A percentile compares a stretch with the other conserved stretches of the same genome.
phyloP scores from a whole-genome alignment of 2,329 filamentous ascomycete genomes.

The Tolypocladium album region DNA sequence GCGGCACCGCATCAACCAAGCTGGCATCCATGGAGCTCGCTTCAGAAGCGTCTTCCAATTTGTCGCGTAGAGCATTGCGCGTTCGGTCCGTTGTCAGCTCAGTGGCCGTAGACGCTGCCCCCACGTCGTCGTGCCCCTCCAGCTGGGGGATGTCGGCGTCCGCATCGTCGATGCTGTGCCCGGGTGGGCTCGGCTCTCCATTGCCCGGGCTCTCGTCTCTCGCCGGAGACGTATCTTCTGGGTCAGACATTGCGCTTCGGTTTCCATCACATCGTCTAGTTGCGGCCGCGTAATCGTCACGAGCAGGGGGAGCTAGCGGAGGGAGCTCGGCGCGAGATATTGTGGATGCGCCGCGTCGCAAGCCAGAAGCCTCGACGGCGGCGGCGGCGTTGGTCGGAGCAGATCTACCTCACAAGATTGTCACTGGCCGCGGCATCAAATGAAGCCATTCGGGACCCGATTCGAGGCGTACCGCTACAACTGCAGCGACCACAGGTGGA shows the following conservation, averaged over 20 bases:
- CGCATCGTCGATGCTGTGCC: neutral
- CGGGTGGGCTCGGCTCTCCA: constrained; percentile 25
- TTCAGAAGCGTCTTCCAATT: constrained; percentile 36
- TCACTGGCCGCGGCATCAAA: neutral
- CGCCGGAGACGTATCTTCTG: constrained; percentile 31
- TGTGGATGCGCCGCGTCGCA: neutral
- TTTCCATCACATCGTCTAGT: constrained; percentile 24
- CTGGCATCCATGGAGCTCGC: constrained; percentile 39
- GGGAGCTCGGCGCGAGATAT: neutral
- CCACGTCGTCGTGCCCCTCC: constrained; percentile 2
- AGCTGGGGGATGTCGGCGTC: constrained; percentile 11
- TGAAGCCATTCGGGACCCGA: neutral
- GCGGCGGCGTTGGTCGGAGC: neutral
- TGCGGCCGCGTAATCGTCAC: neutral
- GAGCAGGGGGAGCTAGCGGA: neutral
- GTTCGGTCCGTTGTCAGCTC: constrained; percentile 27
- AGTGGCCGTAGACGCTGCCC: constrained; percentile 6
- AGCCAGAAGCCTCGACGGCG: neutral
- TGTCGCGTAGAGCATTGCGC: constrained; percentile 31
- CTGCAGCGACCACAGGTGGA: neutral
- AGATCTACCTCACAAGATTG: neutral
- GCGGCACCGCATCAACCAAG: constrained; percentile 36
- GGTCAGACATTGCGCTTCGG: constrained; percentile 35
- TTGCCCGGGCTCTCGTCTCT: constrained; percentile 29
- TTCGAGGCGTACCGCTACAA: neutral